A percentile compares a stretch with the other conserved stretches of the same genome.
Conservation (phyloP, 371 early-diverging fungal species). For the Mortierella sp. region DNA sequence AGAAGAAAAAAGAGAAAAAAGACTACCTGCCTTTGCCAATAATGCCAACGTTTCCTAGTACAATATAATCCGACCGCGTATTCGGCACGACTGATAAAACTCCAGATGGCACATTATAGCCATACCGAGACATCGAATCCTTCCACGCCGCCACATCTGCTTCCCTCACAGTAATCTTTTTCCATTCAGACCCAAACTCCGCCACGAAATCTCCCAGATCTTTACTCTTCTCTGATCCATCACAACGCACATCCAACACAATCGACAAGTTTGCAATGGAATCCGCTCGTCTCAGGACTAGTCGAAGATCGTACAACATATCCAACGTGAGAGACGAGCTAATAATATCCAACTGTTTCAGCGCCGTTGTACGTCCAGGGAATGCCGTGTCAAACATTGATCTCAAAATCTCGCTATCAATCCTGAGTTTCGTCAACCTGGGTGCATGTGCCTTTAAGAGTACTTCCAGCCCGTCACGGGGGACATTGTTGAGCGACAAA, state of each 20-base stretch:
- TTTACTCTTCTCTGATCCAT: background rate
- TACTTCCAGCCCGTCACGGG: background rate
- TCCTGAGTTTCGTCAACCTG: constrained; percentile 6
- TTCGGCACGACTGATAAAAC: background rate
- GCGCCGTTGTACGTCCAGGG: background rate
- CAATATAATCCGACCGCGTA: background rate
- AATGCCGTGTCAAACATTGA: constrained; percentile 5
- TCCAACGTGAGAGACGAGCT: constrained; percentile 4
- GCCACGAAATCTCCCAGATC: constrained; percentile 11
- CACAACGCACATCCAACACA: background rate
- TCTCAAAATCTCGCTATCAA: constrained; percentile 4
- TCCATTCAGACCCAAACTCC: constrained; percentile 11
- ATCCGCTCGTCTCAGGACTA: background rate
- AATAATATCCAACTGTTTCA: constrained; percentile 8
- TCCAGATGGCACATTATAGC: background rate
- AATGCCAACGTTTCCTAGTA: background rate
- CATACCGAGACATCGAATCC: background rate
- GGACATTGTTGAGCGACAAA: constrained; percentile 5
- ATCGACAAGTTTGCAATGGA: constrained; percentile 1
- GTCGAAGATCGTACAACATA: constrained; percentile 8
- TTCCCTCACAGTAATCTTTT: constrained; percentile 3
- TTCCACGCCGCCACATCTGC: constrained; percentile 2
- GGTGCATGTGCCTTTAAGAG: constrained; percentile 1
- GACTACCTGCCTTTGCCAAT: constrained; percentile 2
- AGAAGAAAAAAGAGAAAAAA: background rate